Evolutionary conservation across 176 grass and related monocot genomes (phyloP), one percentile per base, ranked within the genome.

Genomic region (Oryza punctata): DNA sequence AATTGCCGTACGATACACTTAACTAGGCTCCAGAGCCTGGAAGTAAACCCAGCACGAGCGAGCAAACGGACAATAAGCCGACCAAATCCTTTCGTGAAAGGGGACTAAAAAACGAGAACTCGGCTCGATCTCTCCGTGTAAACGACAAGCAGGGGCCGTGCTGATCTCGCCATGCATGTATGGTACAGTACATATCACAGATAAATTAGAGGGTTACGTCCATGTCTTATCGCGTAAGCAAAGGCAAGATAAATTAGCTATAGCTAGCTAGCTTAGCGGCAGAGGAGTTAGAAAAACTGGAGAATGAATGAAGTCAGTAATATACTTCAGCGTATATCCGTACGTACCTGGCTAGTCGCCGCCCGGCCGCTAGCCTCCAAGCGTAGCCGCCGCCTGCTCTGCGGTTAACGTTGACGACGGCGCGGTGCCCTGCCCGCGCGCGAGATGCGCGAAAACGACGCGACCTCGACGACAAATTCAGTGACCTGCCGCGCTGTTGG

Each of bases 1-100:
- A 52, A 64, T 60, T 72, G 52, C 65, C 82, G 72, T 85, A 85
- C 52, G 78, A 32, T 2, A 14, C 50, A 85, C 65, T 77, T 45
- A 71, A 89, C 43, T 66, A 85, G 29, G 54, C 19, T 60, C 1
- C 38, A 27, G 8, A 1, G 21, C 40, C 25, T 65, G 9, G 30
- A 1, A 15, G 24, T 29, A 13, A 46, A 6, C 57, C 29, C 21
- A n/a, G 26, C 64, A 49, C 10, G 50, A 23, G 45, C 24, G 0
- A 79, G 43, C 43, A 64, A 82, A 11, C 78, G 3, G 78, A 82
- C 72, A 50, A 63, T 3, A 38, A 43, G 46, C 40, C 32, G 45
- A 49, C 49, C 24, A n/a, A 72, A 72, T 71, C 49, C 21, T 49
- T 33, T 5, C 1, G 21, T 0, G 37, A 2, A 37, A 10, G 3